phyloP scores from a whole-genome alignment of 139 green algal species.

The Coelastrella sp. region DNA sequence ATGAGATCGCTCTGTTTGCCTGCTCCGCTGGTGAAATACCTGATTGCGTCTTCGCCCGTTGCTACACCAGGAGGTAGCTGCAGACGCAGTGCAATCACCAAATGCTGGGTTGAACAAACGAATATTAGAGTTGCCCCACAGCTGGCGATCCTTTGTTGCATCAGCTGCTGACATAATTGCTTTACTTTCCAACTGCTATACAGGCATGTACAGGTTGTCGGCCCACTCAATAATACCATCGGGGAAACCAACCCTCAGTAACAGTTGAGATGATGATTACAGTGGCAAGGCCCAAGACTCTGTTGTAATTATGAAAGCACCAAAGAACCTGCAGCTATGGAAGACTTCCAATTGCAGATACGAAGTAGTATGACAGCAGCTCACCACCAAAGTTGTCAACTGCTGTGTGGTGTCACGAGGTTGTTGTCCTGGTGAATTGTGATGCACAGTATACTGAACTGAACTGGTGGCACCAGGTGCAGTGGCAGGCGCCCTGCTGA shows the following conservation, averaged over 20 bases:
- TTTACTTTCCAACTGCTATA: no score
- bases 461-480: neutral
- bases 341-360: neutral
- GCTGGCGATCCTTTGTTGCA: neutral
- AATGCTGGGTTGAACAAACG: no score
- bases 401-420: neutral
- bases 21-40: constrained; percentile 10
- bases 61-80: constrained; percentile 15
- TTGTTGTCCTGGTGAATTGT: neutral
- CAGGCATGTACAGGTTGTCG: no score
- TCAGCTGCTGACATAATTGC: neutral
- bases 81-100: neutral
- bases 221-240: no score
- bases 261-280: no score
- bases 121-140: neutral
- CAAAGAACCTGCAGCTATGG: neutral
- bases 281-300: no score
- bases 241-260: no score
- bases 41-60: constrained; percentile 9
- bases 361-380: neutral
- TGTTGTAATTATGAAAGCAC: neutral
- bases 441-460: no score
- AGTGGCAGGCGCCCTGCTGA: neutral
- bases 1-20: constrained; percentile 20
- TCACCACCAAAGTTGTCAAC: constrained; percentile 36